These are phyloP conservation scores for Aegilops sharonensis DNA, from an alignment of 176 grass and related monocot genomes.

Conservation along the genomic window DNA sequence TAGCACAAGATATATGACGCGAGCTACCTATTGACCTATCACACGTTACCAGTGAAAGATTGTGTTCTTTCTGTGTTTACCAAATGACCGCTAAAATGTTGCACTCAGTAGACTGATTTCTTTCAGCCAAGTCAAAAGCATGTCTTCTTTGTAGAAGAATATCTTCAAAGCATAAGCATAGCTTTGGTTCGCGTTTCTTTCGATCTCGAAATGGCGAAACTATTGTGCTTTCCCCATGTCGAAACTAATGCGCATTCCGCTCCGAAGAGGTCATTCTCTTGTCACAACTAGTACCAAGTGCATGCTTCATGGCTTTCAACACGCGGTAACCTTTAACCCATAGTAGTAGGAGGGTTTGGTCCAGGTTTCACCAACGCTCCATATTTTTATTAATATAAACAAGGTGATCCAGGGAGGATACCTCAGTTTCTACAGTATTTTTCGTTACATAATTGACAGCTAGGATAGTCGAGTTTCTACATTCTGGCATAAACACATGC, in stretches of 20 bases:
- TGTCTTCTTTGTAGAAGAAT: not conserved
- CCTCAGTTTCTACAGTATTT: too few species aligned
- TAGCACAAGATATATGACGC: not conserved
- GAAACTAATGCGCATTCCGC: too few species aligned
- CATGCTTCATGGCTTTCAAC: not conserved
- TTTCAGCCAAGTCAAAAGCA: not conserved
- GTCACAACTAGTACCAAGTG: not conserved
- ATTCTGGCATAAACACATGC: too few species aligned
- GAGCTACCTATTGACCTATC: not conserved
- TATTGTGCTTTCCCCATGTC: not conserved
- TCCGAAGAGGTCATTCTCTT: not conserved
- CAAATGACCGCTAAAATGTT: not conserved
- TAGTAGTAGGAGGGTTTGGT: not conserved
- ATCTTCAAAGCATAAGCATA: not conserved
- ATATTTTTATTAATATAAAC: constrained; percentile 8
- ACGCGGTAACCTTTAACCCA: not conserved
- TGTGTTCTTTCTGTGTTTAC: too few species aligned
- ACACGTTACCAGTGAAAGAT: not conserved
- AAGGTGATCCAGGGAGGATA: not conserved
- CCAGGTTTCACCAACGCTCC: not conserved
- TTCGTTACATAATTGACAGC: too few species aligned
- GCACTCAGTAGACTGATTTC: not conserved
- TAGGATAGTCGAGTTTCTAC: too few species aligned
- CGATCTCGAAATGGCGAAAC: not conserved
- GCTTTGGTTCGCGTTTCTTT: not conserved